A percentile compares a stretch with the other conserved stretches of the same genome.
phyloP scores from a whole-genome alignment of 352 stramenopile genomes.

The Albugo laibachii region DNA sequence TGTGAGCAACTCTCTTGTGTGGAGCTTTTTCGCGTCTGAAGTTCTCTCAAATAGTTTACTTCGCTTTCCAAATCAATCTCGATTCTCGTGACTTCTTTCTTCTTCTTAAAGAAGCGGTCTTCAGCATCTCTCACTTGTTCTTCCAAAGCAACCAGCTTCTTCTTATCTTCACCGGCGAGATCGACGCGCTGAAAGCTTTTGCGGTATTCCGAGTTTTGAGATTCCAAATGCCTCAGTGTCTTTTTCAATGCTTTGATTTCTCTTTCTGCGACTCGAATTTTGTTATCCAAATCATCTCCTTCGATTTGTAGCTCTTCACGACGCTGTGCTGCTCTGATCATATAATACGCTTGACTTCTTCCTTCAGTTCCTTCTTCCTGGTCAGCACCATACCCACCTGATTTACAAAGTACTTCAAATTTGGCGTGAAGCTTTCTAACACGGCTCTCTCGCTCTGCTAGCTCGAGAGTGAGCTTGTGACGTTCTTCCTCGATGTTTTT shows the following conservation, averaged over 20 bases:
- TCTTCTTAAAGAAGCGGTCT: constrained; percentile 82
- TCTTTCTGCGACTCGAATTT: constrained; percentile 83
- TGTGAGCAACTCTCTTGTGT: constrained; percentile 36
- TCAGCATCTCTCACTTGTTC: constrained; percentile 71
- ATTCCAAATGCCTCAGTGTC: constrained; percentile 83
- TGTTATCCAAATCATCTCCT: constrained; percentile 88
- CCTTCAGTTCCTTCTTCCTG: constrained; percentile 52
- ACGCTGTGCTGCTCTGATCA: constrained; percentile 90
- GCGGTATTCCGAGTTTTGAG: constrained; percentile 87
- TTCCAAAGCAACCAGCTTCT: constrained; percentile 75
- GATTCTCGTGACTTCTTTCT: constrained; percentile 86
- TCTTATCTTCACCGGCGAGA: constrained; percentile 59
- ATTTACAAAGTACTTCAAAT: constrained; percentile 82
- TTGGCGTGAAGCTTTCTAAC: constrained; percentile 87
- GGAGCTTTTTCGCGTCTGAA: constrained; percentile 48
- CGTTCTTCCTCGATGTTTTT: constrained; percentile 83
- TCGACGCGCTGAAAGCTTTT: constrained; percentile 86
- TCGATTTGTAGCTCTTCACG: constrained; percentile 90
- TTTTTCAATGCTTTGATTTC: constrained; percentile 87
- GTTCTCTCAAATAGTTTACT: constrained; percentile 32
- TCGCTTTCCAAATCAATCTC: constrained; percentile 71
- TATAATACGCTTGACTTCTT: constrained; percentile 86
- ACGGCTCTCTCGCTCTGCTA: constrained; percentile 64
- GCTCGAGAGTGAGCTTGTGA: constrained; percentile 84
- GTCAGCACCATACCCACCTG: constrained; percentile 24